A percentile compares a stretch with the other conserved stretches of the same genome.
phyloP scores from a whole-genome alignment of 2,329 filamentous ascomycete species.

The Hymenoscyphus albidus region DNA sequence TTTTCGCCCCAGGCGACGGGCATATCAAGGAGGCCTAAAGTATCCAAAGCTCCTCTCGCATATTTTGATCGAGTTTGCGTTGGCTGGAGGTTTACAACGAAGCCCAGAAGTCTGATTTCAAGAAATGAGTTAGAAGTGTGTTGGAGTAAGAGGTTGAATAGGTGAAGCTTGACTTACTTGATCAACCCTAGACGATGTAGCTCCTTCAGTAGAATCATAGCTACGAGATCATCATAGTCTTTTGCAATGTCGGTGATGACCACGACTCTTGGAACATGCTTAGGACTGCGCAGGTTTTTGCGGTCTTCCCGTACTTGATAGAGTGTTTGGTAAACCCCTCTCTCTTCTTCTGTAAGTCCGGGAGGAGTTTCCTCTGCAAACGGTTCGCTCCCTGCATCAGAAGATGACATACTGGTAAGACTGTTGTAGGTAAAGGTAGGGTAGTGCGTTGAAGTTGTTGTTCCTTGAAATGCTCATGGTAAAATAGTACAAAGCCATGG shows the following conservation, averaged over 20 bases:
- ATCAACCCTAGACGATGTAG: slow-evolving; percentile 28
- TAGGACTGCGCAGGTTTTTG: not conserved
- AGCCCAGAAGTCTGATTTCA: slow-evolving; percentile 20
- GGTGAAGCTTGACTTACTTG: not conserved
- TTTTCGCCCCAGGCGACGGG: slow-evolving; percentile 23
- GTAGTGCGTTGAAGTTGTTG: too few species aligned
- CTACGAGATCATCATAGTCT: slow-evolving; percentile 32
- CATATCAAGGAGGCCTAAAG: slow-evolving; percentile 21
- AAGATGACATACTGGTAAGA: too few species aligned
- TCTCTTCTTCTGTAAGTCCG: not conserved
- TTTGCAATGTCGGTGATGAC: slow-evolving; percentile 32
- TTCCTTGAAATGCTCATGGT: not conserved
- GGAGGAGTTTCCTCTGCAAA: too few species aligned
- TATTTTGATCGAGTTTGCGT: slow-evolving; percentile 21
- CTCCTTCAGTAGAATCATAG: slow-evolving; percentile 30
- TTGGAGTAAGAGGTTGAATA: not conserved
- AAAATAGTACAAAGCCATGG: not conserved
- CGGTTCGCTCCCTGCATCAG: too few species aligned
- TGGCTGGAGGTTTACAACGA: slow-evolving; percentile 30
- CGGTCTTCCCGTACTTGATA: not conserved
- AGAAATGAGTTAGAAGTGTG: not conserved
- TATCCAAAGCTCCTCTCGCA: slow-evolving; percentile 26
- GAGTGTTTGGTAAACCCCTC: not conserved
- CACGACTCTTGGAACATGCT: slow-evolving; percentile 20
- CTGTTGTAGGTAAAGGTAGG: too few species aligned